phyloP scores from a whole-genome alignment of 306 rosid species.

The Parietaria judaica region DNA sequence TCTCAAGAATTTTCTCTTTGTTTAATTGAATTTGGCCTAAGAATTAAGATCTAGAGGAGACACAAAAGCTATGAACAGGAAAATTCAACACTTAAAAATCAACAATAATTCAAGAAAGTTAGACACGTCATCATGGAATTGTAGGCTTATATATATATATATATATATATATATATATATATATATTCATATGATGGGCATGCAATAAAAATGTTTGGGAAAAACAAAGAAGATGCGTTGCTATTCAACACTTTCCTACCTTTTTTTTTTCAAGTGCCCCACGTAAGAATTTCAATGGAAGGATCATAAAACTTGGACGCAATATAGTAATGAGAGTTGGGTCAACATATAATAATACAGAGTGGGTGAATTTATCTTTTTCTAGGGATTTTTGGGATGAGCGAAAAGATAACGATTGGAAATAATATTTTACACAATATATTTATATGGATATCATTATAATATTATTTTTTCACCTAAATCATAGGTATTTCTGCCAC shows the following conservation, averaged over 20 bases:
- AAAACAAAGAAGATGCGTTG: background rate
- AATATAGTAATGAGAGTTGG: background rate
- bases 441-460: too few relatives aligned
- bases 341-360: background rate
- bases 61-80: conserved; percentile 9
- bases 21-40: conserved; percentile 13
- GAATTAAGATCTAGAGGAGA: conserved; percentile 15
- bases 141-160: too few relatives aligned
- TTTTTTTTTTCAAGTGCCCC: background rate
- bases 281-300: conserved; percentile 1
- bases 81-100: background rate
- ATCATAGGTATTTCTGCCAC: too few relatives aligned
- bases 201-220: too few relatives aligned
- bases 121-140: background rate
- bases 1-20: conserved; percentile 16
- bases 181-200: too few relatives aligned
- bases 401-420: background rate
- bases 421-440: too few relatives aligned
- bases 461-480: too few relatives aligned
- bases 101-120: background rate
- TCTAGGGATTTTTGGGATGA: conserved; percentile 2
- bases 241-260: background rate
- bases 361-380: background rate
- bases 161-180: too few relatives aligned
- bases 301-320: background rate